Evolutionary conservation across 1,284 basidiomycete genomes (phyloP).

Genomic region (Boletus holoroseus): DNA sequence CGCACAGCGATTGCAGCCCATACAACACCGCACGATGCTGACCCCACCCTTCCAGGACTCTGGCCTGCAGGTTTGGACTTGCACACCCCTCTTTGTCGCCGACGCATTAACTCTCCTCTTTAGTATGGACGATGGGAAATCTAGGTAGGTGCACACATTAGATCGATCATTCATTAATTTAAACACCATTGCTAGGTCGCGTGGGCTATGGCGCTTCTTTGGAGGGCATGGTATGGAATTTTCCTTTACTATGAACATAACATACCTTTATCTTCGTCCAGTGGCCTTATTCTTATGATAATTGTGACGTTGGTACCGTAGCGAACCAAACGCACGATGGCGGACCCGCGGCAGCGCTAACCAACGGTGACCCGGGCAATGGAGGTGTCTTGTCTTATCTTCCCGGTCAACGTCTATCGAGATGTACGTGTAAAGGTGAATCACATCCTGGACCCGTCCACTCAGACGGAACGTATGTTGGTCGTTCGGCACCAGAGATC

Average conservation of each 20-base stretch:
- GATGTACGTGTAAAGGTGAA: conserved; percentile 62
- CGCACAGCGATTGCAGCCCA: conserved; percentile 42
- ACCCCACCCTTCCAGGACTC: conserved; percentile 21
- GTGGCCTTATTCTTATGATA: conserved; percentile 49
- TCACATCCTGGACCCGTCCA: conserved; percentile 60
- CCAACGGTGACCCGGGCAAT: conserved; percentile 36
- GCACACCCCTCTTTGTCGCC: not conserved
- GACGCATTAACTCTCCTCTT: conserved; percentile 12
- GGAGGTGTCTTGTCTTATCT: conserved; percentile 48
- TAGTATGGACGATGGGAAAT: conserved; percentile 64
- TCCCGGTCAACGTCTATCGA: conserved; percentile 53
- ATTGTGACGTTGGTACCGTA: conserved; percentile 56
- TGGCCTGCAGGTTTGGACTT: conserved; percentile 32
- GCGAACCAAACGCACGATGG: conserved; percentile 45
- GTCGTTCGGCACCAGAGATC: conserved; percentile 64
- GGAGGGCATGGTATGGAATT: conserved; percentile 47
- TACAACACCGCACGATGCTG: conserved; percentile 27
- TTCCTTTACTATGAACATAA: not conserved
- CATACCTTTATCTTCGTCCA: conserved; percentile 12
- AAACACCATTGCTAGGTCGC: conserved; percentile 31
- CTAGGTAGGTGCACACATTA: conserved; percentile 35
- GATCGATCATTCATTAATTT: not conserved
- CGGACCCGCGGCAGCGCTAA: conserved; percentile 37
- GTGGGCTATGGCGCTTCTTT: conserved; percentile 60
- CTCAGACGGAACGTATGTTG: conserved; percentile 48